phyloP scores from a whole-genome alignment of 495 filamentous ascomycete genomes.

The Penicillium psychrofluorescens region DNA sequence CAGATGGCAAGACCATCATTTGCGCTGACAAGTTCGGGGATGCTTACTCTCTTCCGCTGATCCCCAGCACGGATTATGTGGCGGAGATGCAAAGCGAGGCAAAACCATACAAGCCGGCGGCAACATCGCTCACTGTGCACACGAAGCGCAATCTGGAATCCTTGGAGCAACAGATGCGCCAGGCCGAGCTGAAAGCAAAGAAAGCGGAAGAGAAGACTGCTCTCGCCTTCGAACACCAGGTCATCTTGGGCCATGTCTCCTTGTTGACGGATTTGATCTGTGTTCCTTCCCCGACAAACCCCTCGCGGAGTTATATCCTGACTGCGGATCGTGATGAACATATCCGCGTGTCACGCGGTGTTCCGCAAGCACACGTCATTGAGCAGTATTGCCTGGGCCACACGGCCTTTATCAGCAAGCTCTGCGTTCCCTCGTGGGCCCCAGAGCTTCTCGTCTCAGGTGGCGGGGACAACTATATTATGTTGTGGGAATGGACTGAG shows the following conservation, averaged over 20 bases:
- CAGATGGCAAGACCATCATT: conserved; percentile 62
- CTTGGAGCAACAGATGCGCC: conserved; percentile 61
- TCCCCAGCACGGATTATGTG: conserved; percentile 37
- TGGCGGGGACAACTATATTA: conserved; percentile 71
- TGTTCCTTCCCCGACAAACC: conserved; percentile 27
- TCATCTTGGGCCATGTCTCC: conserved; percentile 88
- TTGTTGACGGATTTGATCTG: conserved; percentile 71
- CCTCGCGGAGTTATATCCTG: conserved; percentile 60
- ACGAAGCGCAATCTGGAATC: conserved; percentile 69
- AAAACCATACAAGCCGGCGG: conserved; percentile 47
- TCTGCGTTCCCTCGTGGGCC: conserved; percentile 54
- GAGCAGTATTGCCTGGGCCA: conserved; percentile 87
- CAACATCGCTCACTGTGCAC: conserved; percentile 73
- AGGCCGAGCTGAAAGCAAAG: conserved; percentile 12
- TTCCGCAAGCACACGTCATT: conserved; percentile 80
- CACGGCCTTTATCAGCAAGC: conserved; percentile 65
- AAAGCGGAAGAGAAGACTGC: conserved; percentile 36
- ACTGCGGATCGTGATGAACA: conserved; percentile 95
- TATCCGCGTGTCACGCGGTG: conserved; percentile 80
- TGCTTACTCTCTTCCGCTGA: conserved; percentile 80
- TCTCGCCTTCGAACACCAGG: conserved; percentile 58
- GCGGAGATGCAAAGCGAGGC: conserved; percentile 6
- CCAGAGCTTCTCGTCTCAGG: conserved; percentile 68
- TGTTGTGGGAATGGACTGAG: conserved; percentile 74
- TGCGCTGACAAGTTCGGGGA: conserved; percentile 93